Conservation (phyloP, 1,284 basidiomycete genomes). For the Trametes hirsuta region DNA sequence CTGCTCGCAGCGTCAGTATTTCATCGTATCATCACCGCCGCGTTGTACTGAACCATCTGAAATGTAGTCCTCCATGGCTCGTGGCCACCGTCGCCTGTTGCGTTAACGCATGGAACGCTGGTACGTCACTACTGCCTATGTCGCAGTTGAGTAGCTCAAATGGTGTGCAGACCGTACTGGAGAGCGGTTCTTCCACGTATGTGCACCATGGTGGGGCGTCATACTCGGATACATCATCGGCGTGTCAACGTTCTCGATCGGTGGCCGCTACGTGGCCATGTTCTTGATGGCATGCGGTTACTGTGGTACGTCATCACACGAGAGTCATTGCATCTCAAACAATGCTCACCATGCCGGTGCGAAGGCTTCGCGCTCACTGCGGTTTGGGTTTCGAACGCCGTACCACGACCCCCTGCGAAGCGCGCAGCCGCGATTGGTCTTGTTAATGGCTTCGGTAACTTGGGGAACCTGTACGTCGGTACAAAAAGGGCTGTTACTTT, state of each 20-base stretch:
- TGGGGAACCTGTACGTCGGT: slow-evolving; percentile 41
- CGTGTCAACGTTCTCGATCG: slow-evolving; percentile 54
- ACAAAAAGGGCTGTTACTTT: background rate
- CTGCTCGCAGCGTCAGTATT: slow-evolving; percentile 64
- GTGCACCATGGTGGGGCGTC: slow-evolving; percentile 60
- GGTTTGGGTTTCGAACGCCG: slow-evolving; percentile 65
- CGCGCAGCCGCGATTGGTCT: slow-evolving; percentile 50
- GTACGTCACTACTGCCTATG: too few species aligned
- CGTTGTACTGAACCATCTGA: background rate
- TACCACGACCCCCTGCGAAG: slow-evolving; percentile 67
- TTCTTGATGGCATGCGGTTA: slow-evolving; percentile 68
- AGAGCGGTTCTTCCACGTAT: slow-evolving; percentile 72
- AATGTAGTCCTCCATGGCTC: slow-evolving; percentile 64
- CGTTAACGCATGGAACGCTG: slow-evolving; percentile 68
- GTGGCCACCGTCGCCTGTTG: slow-evolving; percentile 57
- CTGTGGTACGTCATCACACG: slow-evolving; percentile 42
- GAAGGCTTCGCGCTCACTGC: slow-evolving; percentile 60
- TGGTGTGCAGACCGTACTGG: slow-evolving; percentile 53
- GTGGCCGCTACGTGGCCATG: slow-evolving; percentile 63
- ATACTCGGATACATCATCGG: slow-evolving; percentile 67
- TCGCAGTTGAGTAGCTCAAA: too few species aligned
- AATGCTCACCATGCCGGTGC: background rate
- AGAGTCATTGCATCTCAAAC: background rate
- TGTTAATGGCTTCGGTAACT: slow-evolving; percentile 45
- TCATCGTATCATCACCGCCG: slow-evolving; percentile 8